Evolutionary conservation across 2,329 filamentous ascomycete species (phyloP).

Genomic region (Trichoderma koningii): DNA sequence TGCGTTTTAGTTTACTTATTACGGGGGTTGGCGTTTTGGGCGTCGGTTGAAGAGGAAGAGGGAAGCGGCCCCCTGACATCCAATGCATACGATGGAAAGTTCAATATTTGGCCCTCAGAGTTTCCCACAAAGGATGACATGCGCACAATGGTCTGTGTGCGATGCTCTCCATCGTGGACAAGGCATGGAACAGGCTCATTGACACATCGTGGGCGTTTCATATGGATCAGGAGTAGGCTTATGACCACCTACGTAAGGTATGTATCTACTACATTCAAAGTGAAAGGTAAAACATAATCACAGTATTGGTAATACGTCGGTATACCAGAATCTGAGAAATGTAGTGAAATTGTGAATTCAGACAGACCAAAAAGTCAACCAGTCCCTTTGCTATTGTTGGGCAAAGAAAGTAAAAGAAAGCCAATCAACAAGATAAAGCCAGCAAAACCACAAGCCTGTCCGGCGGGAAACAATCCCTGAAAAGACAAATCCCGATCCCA

Average conservation of each 20-base stretch:
- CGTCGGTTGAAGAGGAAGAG: not conserved
- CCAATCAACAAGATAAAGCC: not conserved
- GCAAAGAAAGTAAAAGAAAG: not conserved
- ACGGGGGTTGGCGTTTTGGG: too few species aligned
- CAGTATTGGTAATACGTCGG: not conserved
- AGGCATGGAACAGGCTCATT: not conserved
- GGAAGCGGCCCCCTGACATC: too few species aligned
- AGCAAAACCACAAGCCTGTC: constrained; percentile 5
- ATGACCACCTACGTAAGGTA: not conserved
- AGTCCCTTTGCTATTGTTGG: not conserved
- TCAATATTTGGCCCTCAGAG: constrained; percentile 1
- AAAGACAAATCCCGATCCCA: constrained; percentile 6
- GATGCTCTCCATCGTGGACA: not conserved
- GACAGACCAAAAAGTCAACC: not conserved
- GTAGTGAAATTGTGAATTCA: constrained; percentile 8
- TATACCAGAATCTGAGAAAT: not conserved
- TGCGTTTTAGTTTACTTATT: too few species aligned
- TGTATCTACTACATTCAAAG: not conserved
- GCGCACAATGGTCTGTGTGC: not conserved
- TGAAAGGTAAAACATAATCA: not conserved
- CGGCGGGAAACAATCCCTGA: not conserved
- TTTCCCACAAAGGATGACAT: constrained; percentile 1
- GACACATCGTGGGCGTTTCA: not conserved
- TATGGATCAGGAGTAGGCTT: not conserved
- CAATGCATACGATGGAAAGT: too few species aligned